Conservation (phyloP, 352 stramenopile species). For the Pythium sukuiense region DNA sequence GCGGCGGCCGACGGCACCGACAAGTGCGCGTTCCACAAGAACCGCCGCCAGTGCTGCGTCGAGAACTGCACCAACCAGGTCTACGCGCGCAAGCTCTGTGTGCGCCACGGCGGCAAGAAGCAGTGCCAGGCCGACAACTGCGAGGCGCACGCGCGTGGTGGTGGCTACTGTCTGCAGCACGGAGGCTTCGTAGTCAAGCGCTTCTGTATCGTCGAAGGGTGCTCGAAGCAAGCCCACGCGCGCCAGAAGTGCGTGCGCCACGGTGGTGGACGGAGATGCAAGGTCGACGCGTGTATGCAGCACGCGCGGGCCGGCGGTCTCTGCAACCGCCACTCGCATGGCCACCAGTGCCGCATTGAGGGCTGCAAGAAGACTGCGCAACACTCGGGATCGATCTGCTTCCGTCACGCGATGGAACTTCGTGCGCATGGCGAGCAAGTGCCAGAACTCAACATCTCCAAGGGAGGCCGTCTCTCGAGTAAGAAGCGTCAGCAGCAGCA, state of each 20-base stretch:
- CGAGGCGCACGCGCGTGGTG: constrained; percentile 69
- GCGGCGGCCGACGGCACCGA: constrained; percentile 62
- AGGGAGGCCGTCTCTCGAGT: constrained; percentile 63
- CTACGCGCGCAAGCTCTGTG: constrained; percentile 78
- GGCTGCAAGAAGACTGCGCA: constrained; percentile 83
- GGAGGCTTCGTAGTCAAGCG: constrained; percentile 81
- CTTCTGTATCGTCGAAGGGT: constrained; percentile 81
- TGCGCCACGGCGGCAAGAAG: constrained; percentile 80
- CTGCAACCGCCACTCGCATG: constrained; percentile 76
- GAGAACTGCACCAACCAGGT: constrained; percentile 85
- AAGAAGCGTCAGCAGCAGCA: constrained; percentile 76
- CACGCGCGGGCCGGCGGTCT: constrained; percentile 67
- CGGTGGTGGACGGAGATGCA: constrained; percentile 65
- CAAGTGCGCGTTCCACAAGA: constrained; percentile 86
- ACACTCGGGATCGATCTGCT: constrained; percentile 75
- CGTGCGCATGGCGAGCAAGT: constrained; percentile 68
- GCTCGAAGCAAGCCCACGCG: constrained; percentile 74
- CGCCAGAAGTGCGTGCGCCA: constrained; percentile 78
- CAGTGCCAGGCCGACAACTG: constrained; percentile 76
- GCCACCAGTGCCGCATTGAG: constrained; percentile 72
- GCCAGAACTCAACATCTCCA: constrained; percentile 75
- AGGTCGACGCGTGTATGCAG: constrained; percentile 73
- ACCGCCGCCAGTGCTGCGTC: constrained; percentile 76
- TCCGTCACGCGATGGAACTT: constrained; percentile 76
- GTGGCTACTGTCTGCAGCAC: constrained; percentile 76